Percentiles rank a stretch among this genome's conserved stretches.
Evolutionary conservation across 768 basidiomycete genomes (phyloP).

Genomic region (Leccinum incarnatum): DNA sequence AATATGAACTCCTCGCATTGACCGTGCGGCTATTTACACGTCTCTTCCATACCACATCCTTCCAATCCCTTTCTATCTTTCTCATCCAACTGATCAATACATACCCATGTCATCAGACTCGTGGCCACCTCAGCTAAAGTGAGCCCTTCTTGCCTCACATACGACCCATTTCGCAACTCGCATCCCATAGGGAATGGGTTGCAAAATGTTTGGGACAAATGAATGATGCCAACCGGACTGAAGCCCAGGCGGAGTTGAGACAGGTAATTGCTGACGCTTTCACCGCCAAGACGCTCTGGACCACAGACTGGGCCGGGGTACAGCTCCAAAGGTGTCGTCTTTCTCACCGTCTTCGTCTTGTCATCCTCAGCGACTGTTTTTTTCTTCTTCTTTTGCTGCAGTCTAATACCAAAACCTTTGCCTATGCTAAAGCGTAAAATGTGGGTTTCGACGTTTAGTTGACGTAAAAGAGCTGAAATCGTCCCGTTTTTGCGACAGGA

Average conservation of each 20-base stretch:
- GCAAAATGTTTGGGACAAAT: constrained; percentile 91
- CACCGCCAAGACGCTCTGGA: constrained; percentile 77
- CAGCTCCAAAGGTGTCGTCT: constrained; percentile 75
- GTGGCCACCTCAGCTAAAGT: constrained; percentile 83
- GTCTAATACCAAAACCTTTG: constrained; percentile 59
- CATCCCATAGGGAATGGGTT: constrained; percentile 80
- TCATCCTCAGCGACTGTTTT: constrained; percentile 20
- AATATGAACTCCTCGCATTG: constrained; percentile 5
- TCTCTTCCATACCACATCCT: neutral
- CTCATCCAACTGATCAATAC: constrained; percentile 4
- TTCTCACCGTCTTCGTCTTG: neutral
- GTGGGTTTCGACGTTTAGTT: constrained; percentile 39
- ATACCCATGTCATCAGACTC: constrained; percentile 67
- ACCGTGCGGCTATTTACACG: constrained; percentile 8
- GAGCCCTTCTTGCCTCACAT: constrained; percentile 17
- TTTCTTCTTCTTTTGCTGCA: constrained; percentile 25
- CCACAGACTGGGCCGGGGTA: constrained; percentile 90
- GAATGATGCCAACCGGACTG: constrained; percentile 79
- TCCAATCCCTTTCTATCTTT: neutral
- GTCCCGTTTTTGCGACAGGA: constrained; percentile 24
- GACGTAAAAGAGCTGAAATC: constrained; percentile 9
- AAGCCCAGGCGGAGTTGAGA: constrained; percentile 93
- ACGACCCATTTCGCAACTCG: constrained; percentile 13
- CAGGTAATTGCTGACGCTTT: constrained; percentile 95
- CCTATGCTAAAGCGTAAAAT: constrained; percentile 67